Evolutionary conservation across 257 asterid genomes (phyloP).

Genomic region (Solanum arcanum): DNA sequence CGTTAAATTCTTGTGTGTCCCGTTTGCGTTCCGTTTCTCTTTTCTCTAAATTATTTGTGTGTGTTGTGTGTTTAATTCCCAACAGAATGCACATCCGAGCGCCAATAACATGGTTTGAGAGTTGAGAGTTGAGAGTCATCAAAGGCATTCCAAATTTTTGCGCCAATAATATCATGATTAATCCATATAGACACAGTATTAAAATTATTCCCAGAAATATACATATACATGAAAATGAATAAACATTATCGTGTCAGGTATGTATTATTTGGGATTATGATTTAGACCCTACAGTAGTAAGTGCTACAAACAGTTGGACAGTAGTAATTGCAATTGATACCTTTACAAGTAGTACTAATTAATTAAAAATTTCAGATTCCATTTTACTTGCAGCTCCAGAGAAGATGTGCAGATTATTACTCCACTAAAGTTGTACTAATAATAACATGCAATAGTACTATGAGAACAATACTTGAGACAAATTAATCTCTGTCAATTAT

Average conservation of each 20-base stretch:
- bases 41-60: no score
- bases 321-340: background rate
- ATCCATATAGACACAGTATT: background rate
- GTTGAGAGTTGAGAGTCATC: background rate
- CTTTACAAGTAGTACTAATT: background rate
- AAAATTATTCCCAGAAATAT: background rate
- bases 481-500: background rate
- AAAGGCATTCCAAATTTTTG: background rate
- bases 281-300: background rate
- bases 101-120: no score
- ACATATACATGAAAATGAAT: background rate
- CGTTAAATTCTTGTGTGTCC: no score
- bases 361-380: background rate
- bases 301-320: background rate
- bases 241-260: background rate
- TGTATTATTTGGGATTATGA: background rate
- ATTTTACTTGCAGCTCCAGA: background rate
- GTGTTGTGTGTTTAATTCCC: no score
- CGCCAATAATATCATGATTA: background rate
- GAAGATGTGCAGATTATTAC: background rate
- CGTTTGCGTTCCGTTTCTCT: no score
- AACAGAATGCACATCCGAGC: no score
- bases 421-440: background rate
- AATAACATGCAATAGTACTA: background rate
- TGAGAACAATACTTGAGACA: constrained; percentile 10